Conservation (phyloP, 164 flowering plant species). For the Umbellularia californica region DNA sequence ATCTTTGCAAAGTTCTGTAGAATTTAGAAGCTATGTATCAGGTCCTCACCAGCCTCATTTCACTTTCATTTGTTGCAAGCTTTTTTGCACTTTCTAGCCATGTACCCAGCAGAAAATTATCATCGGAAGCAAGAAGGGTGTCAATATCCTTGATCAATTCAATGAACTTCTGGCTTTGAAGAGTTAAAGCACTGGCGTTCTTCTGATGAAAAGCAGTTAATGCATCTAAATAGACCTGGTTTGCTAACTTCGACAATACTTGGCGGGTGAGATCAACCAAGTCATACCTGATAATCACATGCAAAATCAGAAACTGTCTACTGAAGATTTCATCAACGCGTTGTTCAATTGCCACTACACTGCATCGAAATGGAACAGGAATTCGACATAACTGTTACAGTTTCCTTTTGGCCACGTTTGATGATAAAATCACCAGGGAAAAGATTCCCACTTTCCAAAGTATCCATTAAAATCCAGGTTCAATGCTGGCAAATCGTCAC, state of each 20-base stretch:
- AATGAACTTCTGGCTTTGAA: slow-evolving; percentile 51
- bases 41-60: slow-evolving; percentile 52
- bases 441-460: too few relatives aligned
- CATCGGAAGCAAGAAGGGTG: slow-evolving; percentile 74
- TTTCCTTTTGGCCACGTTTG: not conserved
- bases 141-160: slow-evolving; percentile 80
- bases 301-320: not conserved
- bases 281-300: slow-evolving; percentile 61
- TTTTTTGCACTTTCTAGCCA: slow-evolving; percentile 89
- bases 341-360: not conserved
- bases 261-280: slow-evolving; percentile 94
- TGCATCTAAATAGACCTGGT: slow-evolving; percentile 73
- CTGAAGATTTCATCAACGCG: not conserved
- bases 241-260: slow-evolving; percentile 82
- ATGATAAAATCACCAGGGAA: not conserved
- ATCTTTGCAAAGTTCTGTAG: not conserved
- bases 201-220: slow-evolving; percentile 51
- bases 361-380: not conserved
- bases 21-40: not conserved
- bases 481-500: too few relatives aligned
- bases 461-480: too few relatives aligned
- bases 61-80: slow-evolving; percentile 49
- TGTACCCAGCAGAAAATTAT: slow-evolving; percentile 86
- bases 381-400: not conserved
- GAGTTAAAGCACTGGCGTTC: slow-evolving; percentile 40